Base-by-base conservation (phyloP, 2,329 filamentous ascomycete genomes). In the Lecanicillium sp. region DNA sequence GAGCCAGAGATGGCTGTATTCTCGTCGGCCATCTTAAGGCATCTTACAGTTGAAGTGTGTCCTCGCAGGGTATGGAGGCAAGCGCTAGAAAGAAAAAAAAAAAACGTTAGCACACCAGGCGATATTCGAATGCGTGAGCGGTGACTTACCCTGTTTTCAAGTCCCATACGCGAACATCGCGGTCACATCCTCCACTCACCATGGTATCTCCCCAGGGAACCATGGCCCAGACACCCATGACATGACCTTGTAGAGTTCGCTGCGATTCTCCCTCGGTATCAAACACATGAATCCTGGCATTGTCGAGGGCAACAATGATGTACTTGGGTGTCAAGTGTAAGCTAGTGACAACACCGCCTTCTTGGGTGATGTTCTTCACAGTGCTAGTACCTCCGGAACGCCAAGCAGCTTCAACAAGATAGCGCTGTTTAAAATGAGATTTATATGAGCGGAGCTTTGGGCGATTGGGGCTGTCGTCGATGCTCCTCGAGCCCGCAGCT, bases 191-290 rank as follows among this genome's bases (percentile, higher is more conserved):
- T 51, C 92, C 92, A 52, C 88, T 95, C 43, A 98, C 92, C 44
- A 98, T 72, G 38, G 86, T 83, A 58, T 98, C 90, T 43, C 86
- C 90, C 85, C 89, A 95, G 6, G 92, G 92, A 17, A 98, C 88
- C 90, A 98, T 96, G 35, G 92, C 92, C 92, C 92, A 98, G 15
- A 98, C 92, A 29, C 92, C 92, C 92, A 98, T 98, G 32, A 96
- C 85, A 64, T 98, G 92, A 9, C 92, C 92, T 55, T 92, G 83
- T 19, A 98, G 67, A 3, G 87, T 95, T 57, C 88, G 86, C 51
- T 94, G 80, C 47, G 87, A 80, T 50, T 88, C 81, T 25, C 92
- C 92, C 48, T 92, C 79, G 1, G 87, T 89, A 58, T 96, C 86
- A 56, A 96, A 98, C 18, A 98, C 89, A 60, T 98, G 92, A 33